Evolutionary conservation across 805 yeast genomes (phyloP).

Genomic region (Schwanniomyces yamadae): DNA sequence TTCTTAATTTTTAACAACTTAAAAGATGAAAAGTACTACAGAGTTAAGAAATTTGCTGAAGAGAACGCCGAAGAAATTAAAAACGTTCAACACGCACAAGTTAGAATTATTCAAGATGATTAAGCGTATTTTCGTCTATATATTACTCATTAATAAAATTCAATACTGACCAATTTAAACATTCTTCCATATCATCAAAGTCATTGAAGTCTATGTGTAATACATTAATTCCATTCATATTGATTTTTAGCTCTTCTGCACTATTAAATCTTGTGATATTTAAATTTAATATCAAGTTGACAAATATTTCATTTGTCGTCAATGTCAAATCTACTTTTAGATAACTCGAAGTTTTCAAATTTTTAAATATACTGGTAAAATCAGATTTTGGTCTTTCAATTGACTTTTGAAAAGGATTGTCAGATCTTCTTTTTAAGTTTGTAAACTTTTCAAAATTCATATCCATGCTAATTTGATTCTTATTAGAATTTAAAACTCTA

Average conservation of each 20-base stretch:
- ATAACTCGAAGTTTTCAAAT: conserved; percentile 13
- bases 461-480: conserved; percentile 8
- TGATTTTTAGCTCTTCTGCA: conserved; percentile 22
- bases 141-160: conserved; percentile 24
- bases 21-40: conserved; percentile 59
- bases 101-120: conserved; percentile 29
- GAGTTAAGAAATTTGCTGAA: conserved; percentile 42
- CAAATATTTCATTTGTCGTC: conserved; percentile 41
- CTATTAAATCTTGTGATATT: conserved; percentile 30
- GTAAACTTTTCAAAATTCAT: conserved; percentile 20
- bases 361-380: conserved; percentile 23
- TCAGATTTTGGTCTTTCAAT: conserved; percentile 37
- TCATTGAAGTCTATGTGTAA: conserved; percentile 51
- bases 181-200: conserved; percentile 51
- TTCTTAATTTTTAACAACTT: conserved; percentile 60
- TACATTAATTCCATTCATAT: conserved; percentile 36
- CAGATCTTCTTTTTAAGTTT: conserved; percentile 18
- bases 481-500: conserved; percentile 14
- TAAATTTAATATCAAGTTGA: conserved; percentile 36
- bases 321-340: conserved; percentile 30
- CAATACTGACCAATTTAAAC: conserved; percentile 53
- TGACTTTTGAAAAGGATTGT: conserved; percentile 38
- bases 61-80: conserved; percentile 37
- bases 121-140: conserved; percentile 4
- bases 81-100: conserved; percentile 27